Percentiles rank a stretch among this genome's conserved stretches.
Conservation (phyloP, 2,329 filamentous ascomycete genomes). For the Penicillium sp. region DNA sequence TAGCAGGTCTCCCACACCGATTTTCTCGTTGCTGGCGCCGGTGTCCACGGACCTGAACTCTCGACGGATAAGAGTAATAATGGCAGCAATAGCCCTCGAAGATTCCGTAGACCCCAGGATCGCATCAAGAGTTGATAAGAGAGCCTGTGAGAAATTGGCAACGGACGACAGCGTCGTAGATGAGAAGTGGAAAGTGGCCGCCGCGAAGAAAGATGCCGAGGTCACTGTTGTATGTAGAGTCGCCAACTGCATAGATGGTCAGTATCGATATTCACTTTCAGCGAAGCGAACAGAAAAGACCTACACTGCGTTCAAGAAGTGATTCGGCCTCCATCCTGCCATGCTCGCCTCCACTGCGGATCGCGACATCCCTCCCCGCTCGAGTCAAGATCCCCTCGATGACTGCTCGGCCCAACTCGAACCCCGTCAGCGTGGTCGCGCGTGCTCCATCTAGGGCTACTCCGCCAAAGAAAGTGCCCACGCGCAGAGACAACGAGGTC, state of each 20-base stretch:
- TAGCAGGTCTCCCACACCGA: slow-evolving; percentile 45
- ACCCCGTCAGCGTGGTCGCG: slow-evolving; percentile 44
- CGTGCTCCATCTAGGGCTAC: slow-evolving; percentile 45
- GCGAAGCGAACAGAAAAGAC: slow-evolving; percentile 10
- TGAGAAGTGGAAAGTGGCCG: slow-evolving; percentile 47
- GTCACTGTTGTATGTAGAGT: slow-evolving; percentile 46
- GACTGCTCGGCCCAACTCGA: slow-evolving; percentile 46
- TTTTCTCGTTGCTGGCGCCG: slow-evolving; percentile 33
- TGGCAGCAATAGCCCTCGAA: slow-evolving; percentile 48
- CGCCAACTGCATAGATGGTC: slow-evolving; percentile 36
- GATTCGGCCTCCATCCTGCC: slow-evolving; percentile 44
- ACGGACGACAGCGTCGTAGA: slow-evolving; percentile 45
- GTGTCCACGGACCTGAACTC: slow-evolving; percentile 43
- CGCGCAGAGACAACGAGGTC: slow-evolving; percentile 45
- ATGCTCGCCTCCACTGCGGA: slow-evolving; percentile 49
- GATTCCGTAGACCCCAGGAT: slow-evolving; percentile 50
- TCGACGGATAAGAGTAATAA: slow-evolving; percentile 47
- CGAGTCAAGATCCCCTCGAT: slow-evolving; percentile 46
- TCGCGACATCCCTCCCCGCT: slow-evolving; percentile 45
- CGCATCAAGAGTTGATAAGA: slow-evolving; percentile 47
- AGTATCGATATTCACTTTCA: slow-evolving; percentile 1
- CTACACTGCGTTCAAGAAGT: slow-evolving; percentile 47
- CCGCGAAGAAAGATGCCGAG: slow-evolving; percentile 48
- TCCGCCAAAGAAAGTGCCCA: slow-evolving; percentile 45
- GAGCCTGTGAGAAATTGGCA: slow-evolving; percentile 43